Percentiles rank a stretch among this genome's conserved stretches.
phyloP scores from a whole-genome alignment of 352 stramenopile genomes.

The Globisporangium solare region DNA sequence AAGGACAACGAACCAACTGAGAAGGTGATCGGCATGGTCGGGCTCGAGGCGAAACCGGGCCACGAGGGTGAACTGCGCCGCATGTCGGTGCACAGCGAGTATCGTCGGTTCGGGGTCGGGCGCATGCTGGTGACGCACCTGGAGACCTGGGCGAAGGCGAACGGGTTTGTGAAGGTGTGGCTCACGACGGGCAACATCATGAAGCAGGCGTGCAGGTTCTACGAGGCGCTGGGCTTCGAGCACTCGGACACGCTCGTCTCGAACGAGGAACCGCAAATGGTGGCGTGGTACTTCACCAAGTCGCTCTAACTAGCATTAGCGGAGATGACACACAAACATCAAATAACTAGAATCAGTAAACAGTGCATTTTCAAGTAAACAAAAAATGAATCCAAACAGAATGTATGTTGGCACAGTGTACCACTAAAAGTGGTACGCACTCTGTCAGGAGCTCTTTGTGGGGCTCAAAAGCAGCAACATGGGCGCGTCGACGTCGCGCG shows the following conservation, averaged over 20 bases:
- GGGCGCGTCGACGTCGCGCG: slow-evolving; percentile 34
- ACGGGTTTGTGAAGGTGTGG: slow-evolving; percentile 8
- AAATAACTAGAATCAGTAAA: no score
- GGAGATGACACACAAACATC: no score
- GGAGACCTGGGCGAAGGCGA: slow-evolving; percentile 8
- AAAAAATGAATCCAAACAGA: no score
- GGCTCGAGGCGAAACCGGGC: slow-evolving; percentile 1
- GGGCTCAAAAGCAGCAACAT: slow-evolving; percentile 12
- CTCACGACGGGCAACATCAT: slow-evolving; percentile 15
- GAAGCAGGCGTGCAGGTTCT: slow-evolving; percentile 13
- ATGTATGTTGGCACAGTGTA: no score
- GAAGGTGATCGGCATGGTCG: slow-evolving; percentile 7
- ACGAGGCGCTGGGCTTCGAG: slow-evolving; percentile 9
- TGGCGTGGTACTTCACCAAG: no score
- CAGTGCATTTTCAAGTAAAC: no score
- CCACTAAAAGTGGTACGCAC: no score
- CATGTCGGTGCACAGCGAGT: slow-evolving; percentile 7
- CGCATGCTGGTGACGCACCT: slow-evolving; percentile 10
- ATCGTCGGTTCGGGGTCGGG: slow-evolving; percentile 13
- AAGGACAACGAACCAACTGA: no score
- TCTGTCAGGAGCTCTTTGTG: no score
- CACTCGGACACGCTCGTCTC: slow-evolving; percentile 7
- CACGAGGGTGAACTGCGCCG: slow-evolving; percentile 6
- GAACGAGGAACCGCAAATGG: not conserved
- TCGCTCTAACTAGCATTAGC: no score